phyloP scores from a whole-genome alignment of 2,329 filamentous ascomycete species.

The Fusarium napiforme region DNA sequence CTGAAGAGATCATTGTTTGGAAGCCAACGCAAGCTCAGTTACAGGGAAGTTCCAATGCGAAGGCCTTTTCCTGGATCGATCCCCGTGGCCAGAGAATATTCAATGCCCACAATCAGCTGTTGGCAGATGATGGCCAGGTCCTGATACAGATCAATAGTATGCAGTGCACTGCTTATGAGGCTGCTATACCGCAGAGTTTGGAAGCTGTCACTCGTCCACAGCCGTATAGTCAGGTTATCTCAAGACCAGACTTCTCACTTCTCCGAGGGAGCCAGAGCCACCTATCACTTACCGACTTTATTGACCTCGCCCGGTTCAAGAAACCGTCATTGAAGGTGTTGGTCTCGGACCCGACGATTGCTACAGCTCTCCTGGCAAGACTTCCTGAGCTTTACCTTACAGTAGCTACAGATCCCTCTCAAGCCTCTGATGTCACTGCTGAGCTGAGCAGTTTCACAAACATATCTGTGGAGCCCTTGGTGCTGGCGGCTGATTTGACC shows the following conservation, averaged over 20 bases:
- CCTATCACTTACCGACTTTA: neutral
- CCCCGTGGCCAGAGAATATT: neutral
- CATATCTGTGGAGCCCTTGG: no score
- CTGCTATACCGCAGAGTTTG: neutral
- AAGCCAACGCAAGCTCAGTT: neutral
- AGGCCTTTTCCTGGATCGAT: neutral
- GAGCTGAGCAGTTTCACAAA: no score
- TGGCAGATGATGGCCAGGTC: neutral
- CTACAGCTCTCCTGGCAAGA: no score
- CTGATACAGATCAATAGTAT: neutral
- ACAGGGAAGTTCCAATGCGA: neutral
- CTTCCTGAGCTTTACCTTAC: no score
- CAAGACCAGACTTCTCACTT: neutral
- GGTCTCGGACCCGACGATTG: no score
- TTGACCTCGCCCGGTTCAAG: neutral
- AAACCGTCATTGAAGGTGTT: no score
- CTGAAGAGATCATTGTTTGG: neutral
- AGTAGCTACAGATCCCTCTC: no score
- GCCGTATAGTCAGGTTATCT: neutral
- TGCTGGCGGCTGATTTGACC: no score
- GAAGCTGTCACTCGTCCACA: neutral
- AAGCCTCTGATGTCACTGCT: no score
- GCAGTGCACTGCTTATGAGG: neutral
- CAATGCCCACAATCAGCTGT: neutral
- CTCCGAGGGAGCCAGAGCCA: neutral